Base-by-base conservation (phyloP, 2,329 filamentous ascomycete genomes). In the Metarhizium robertsii region DNA sequence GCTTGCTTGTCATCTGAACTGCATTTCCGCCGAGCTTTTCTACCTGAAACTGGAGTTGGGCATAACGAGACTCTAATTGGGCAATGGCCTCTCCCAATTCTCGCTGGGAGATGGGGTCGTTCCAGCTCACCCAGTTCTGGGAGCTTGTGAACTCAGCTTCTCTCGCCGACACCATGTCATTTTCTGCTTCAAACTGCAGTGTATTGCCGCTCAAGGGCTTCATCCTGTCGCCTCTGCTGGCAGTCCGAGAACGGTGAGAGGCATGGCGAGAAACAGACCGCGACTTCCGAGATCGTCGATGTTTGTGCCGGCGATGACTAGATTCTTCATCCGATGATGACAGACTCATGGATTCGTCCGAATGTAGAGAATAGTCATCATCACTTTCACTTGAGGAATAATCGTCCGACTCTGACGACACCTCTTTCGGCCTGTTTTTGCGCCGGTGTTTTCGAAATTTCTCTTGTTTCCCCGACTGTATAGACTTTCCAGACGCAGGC, bases 11-110 rank as follows among this genome's bases (percentile, higher is more conserved):
- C 30, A 6, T 38, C 53, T 46, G 53, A 36, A 51, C 18, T 38
- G 34, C n/a, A 14, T 40, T 51, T 32, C 30, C 53, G 38, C 10
- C 45, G 8, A 57, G n/a, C 5, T 7, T 52, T n/a, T 52, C 43
- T 14, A 57, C 6, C 38, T 54, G 55, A 16, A 49, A 38, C 20
- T 54, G 52, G 29, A 55, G 30, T 38, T 52, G 49, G 11, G 42
- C 30, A 29, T 42, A 57, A 14, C 45, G 48, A 30, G 52, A 52
- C 38, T 57, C 55, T 16, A 57, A 43, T 29, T 57, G 34, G 8
- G 49, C 49, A 52, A 57, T 36, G n/a, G 49, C 48, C n/a, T 55
- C 18, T 4, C 14, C 43, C 18, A 52, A 18, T 40, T 57, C 53
- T 30, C 50, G 34, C 50, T 54, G 53, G 16, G 7, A 16, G 32